Conservation (phyloP, 2,329 filamentous ascomycete genomes). For the Clarireedia hainanense region DNA sequence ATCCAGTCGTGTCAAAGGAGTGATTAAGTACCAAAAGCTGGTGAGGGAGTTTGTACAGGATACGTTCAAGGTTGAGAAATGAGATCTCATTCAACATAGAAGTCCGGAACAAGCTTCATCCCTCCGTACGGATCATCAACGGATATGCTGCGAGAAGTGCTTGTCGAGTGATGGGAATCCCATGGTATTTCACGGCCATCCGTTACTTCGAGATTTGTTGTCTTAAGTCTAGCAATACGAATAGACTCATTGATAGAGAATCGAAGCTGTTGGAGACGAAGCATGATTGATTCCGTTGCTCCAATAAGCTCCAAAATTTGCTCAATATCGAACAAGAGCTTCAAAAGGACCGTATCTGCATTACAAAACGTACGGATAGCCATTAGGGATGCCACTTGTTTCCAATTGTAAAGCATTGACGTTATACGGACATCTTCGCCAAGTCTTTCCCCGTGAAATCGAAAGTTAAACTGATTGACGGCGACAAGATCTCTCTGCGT, state of each 20-base stretch:
- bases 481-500: constrained; percentile 41
- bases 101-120: constrained; percentile 20
- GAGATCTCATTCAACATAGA: constrained; percentile 6
- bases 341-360: constrained; percentile 40
- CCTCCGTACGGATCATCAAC: constrained; percentile 16
- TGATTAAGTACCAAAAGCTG: neutral
- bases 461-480: constrained; percentile 36
- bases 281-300: constrained; percentile 21
- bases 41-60: neutral
- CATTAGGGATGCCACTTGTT: constrained; percentile 38
- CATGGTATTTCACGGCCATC: constrained; percentile 10
- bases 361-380: constrained; percentile 41
- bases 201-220: constrained; percentile 4
- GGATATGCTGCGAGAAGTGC: constrained; percentile 2
- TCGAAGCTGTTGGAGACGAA: constrained; percentile 24
- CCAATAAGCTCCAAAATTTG: constrained; percentile 41
- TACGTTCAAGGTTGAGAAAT: neutral
- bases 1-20: too few relatives aligned
- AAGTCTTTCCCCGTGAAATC: constrained; percentile 37
- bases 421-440: constrained; percentile 32
- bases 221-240: constrained; percentile 7
- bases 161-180: constrained; percentile 9
- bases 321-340: constrained; percentile 40
- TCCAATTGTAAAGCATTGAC: constrained; percentile 41
- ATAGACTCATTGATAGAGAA: constrained; percentile 21